Evolutionary conservation across 495 filamentous ascomycete species (phyloP).

Genomic region (Trichocladium antarcticum): DNA sequence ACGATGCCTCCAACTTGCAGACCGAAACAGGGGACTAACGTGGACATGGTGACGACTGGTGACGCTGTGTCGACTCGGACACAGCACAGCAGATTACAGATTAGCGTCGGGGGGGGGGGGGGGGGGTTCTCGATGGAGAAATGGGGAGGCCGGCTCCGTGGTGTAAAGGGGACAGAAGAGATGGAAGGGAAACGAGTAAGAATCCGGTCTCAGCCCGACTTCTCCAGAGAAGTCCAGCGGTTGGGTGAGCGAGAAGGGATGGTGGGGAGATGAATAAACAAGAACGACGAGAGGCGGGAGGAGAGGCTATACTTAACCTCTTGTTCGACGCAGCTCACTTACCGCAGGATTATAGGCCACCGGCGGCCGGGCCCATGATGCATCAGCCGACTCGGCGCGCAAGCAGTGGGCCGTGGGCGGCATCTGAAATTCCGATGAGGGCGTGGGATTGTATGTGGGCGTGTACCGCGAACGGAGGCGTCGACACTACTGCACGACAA

Average conservation of each 20-base stretch:
- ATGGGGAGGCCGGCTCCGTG: conserved; percentile 35
- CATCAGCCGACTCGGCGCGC: conserved; percentile 17
- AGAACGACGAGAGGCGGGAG: conserved; percentile 28
- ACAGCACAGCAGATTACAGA: conserved; percentile 30
- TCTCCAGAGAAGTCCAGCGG: conserved; percentile 22
- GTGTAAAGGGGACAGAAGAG: conserved; percentile 12
- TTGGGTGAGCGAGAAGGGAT: conserved; percentile 14
- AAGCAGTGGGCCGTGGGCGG: conserved; percentile 16
- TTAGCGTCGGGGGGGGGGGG: conserved; percentile 17
- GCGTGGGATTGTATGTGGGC: background rate
- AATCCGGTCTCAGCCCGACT: conserved; percentile 12
- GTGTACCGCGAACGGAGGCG: conserved; percentile 3
- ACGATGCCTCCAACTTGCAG: background rate
- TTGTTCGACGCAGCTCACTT: background rate
- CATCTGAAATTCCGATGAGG: too few species aligned
- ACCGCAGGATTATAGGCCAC: conserved; percentile 25
- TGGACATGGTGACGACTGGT: conserved; percentile 39
- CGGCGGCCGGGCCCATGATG: conserved; percentile 28
- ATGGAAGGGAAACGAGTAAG: conserved; percentile 15
- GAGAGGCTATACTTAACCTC: conserved; percentile 29
- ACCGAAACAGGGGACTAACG: conserved; percentile 28
- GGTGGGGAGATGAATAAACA: conserved; percentile 21
- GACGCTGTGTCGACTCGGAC: conserved; percentile 23
- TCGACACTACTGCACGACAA: background rate
- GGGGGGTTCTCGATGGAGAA: conserved; percentile 7